Percentiles rank a stretch among this genome's conserved stretches.
Evolutionary conservation across 768 basidiomycete species (phyloP).

Genomic region (Pleurotus citrinopileatus): DNA sequence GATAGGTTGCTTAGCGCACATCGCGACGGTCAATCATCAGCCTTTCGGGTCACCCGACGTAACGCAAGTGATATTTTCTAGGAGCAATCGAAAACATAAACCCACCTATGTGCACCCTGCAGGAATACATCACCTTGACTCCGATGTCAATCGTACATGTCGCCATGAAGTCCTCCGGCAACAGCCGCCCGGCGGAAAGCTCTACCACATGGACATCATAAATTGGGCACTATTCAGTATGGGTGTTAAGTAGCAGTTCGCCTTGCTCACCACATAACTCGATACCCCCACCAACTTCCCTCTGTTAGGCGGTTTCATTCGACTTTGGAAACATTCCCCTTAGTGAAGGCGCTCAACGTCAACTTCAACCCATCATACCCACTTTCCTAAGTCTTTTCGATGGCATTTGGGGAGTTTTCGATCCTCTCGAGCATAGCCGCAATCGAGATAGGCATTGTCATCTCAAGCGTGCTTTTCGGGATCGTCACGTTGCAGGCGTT

Average conservation of each 20-base stretch:
- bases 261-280: too few species aligned
- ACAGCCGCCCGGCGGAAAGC: not conserved
- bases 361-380: not conserved
- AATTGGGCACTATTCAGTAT: not conserved
- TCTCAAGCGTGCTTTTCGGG: constrained; percentile 24
- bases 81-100: too few species aligned
- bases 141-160: not conserved
- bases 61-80: too few species aligned
- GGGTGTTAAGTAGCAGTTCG: too few species aligned
- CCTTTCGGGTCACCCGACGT: too few species aligned
- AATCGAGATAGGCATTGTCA: constrained; percentile 22
- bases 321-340: too few species aligned
- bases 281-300: not conserved
- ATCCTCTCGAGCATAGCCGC: constrained; percentile 19
- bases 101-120: too few species aligned
- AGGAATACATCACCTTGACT: not conserved
- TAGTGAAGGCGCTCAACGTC: not conserved
- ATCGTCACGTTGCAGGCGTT: constrained; percentile 22
- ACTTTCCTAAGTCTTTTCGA: not conserved
- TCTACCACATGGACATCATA: not conserved
- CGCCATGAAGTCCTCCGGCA: not conserved
- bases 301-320: not conserved
- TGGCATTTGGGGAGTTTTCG: not conserved
- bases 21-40: too few species aligned
- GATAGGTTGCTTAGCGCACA: too few species aligned